phyloP scores from a whole-genome alignment of 2,329 filamentous ascomycete species.

The Xylaria hypoxylon region DNA sequence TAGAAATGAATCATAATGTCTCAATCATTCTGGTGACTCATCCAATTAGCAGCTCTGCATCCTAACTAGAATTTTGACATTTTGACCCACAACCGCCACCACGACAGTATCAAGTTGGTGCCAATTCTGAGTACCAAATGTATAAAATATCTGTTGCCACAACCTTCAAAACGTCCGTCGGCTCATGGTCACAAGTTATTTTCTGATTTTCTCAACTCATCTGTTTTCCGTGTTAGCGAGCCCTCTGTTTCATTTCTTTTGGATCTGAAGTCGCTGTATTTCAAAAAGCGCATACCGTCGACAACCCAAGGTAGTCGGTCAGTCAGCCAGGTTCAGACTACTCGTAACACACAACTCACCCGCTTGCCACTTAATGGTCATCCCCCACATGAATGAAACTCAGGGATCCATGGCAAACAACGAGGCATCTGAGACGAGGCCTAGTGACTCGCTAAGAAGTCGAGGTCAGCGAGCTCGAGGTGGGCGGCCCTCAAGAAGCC shows the following conservation, averaged over 20 bases:
- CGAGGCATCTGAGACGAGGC: slow-evolving; percentile 24
- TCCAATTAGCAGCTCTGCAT: slow-evolving; percentile 29
- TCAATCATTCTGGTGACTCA: slow-evolving; percentile 37
- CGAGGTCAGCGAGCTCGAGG: slow-evolving; percentile 39
- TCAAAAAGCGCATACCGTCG: slow-evolving; percentile 57
- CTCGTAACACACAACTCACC: background rate
- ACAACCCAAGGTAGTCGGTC: background rate
- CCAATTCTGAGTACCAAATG: background rate
- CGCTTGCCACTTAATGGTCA: background rate
- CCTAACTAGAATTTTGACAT: slow-evolving; percentile 18
- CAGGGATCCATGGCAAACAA: slow-evolving; percentile 39
- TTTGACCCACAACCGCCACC: slow-evolving; percentile 32
- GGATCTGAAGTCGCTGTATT: slow-evolving; percentile 59
- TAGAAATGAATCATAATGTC: slow-evolving; percentile 37
- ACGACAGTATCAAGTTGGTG: slow-evolving; percentile 12
- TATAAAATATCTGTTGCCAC: slow-evolving; percentile 14
- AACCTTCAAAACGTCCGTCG: slow-evolving; percentile 6
- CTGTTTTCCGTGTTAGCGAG: slow-evolving; percentile 1
- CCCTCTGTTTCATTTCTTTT: slow-evolving; percentile 39
- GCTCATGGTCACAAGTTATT: background rate
- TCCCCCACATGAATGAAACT: background rate
- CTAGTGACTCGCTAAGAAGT: slow-evolving; percentile 27
- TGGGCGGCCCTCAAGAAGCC: slow-evolving; percentile 39
- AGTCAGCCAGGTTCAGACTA: background rate
- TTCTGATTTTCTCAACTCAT: background rate